Evolutionary conservation across 345 rosid genomes (phyloP).

Genomic region (Linum tenue): DNA sequence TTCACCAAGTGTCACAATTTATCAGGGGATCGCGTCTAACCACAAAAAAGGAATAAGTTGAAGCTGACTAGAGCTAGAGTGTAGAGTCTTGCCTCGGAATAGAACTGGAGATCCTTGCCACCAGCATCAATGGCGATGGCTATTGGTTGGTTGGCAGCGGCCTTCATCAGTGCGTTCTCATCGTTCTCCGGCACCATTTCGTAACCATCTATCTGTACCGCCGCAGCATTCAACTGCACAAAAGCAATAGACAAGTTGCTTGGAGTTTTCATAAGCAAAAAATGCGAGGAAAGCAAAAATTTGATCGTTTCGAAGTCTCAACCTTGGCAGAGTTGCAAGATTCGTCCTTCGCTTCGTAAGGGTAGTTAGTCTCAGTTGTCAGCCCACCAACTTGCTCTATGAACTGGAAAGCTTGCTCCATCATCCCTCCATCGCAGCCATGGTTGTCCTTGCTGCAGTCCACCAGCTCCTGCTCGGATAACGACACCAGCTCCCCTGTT

Average conservation of each 20-base stretch:
- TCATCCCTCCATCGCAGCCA: constrained; percentile 49
- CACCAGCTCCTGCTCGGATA: constrained; percentile 58
- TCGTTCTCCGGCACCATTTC: constrained; percentile 35
- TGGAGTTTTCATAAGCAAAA: too few relatives aligned
- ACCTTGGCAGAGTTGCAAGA: constrained; percentile 33
- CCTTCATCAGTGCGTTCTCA: constrained; percentile 37
- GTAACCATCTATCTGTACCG: constrained; percentile 33
- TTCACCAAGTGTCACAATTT: too few relatives aligned
- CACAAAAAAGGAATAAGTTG: too few relatives aligned
- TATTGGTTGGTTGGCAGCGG: constrained; percentile 48
- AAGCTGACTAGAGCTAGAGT: too few relatives aligned
- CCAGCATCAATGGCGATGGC: constrained; percentile 71
- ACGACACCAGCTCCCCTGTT: constrained; percentile 19
- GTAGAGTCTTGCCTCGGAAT: constrained; percentile 45
- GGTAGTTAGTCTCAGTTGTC: constrained; percentile 47
- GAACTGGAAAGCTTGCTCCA: constrained; percentile 57
- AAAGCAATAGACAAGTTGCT: background rate
- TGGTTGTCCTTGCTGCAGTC: constrained; percentile 40
- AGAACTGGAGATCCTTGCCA: constrained; percentile 66
- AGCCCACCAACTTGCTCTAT: constrained; percentile 48
- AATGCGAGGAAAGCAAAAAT: background rate
- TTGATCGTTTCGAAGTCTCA: background rate
- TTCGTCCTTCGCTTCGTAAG: constrained; percentile 39
- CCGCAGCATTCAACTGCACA: constrained; percentile 23
- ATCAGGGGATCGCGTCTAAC: too few relatives aligned